A percentile compares a stretch with the other conserved stretches of the same genome.
Conservation (phyloP, 768 basidiomycete species). For the Dendrothele bispora region DNA sequence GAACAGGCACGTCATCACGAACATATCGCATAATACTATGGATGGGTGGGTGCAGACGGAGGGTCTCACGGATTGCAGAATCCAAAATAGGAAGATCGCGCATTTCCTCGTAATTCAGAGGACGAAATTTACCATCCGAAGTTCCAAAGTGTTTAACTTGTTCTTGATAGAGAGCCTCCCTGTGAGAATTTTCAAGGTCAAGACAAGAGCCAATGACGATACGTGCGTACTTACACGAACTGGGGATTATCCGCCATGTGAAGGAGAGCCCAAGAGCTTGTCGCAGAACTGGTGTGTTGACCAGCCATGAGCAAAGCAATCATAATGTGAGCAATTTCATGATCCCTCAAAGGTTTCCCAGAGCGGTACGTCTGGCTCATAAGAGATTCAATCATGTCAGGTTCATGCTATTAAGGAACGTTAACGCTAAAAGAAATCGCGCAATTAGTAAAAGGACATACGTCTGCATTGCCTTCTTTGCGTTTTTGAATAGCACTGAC, state of each 20-base stretch:
- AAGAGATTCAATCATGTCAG: conserved; percentile 92
- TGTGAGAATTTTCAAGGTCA: conserved; percentile 36
- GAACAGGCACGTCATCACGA: conserved; percentile 64
- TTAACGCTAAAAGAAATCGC: background rate
- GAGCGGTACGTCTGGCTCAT: conserved; percentile 81
- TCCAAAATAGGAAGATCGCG: conserved; percentile 64
- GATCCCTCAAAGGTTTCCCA: conserved; percentile 76
- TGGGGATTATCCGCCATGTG: conserved; percentile 79
- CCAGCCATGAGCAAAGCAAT: conserved; percentile 99
- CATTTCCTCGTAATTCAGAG: conserved; percentile 65
- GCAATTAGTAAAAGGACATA: background rate
- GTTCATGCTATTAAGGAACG: conserved; percentile 47
- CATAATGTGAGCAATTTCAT: conserved; percentile 97
- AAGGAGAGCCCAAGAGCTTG: conserved; percentile 86
- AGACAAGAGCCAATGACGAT: background rate
- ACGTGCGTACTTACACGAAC: conserved; percentile 56
- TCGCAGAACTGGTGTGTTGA: conserved; percentile 95
- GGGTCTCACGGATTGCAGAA: conserved; percentile 69
- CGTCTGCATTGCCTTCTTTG: conserved; percentile 41
- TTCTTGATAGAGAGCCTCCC: conserved; percentile 76
- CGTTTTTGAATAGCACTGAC: conserved; percentile 81
- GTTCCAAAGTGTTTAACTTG: conserved; percentile 65
- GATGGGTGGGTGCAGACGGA: conserved; percentile 71
- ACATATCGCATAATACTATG: conserved; percentile 76
- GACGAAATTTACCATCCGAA: conserved; percentile 58